A percentile compares a stretch with the other conserved stretches of the same genome.
Evolutionary conservation across 1,284 basidiomycete species (phyloP).

Genomic region (Ceratobasidium sp.): DNA sequence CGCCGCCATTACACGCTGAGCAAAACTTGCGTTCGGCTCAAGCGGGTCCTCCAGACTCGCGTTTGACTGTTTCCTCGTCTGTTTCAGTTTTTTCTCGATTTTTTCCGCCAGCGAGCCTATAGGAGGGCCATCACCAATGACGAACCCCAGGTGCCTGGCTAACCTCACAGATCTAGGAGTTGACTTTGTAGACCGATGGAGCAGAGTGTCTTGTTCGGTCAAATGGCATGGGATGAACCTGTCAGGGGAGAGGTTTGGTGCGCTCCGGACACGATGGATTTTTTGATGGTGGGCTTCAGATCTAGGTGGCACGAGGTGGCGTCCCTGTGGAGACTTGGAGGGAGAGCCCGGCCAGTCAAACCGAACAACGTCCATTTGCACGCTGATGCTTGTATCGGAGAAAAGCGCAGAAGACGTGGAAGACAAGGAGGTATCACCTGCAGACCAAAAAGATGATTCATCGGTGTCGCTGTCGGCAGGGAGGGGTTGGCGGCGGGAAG

Average conservation of each 20-base stretch:
- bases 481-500: background rate
- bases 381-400: constrained; percentile 38
- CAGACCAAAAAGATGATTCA: constrained; percentile 38
- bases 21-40: constrained; percentile 3
- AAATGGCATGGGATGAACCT: constrained; percentile 24
- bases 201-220: constrained; percentile 4
- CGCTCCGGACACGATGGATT: constrained; percentile 23
- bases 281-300: background rate
- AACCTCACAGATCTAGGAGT: constrained; percentile 33
- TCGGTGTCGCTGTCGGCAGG: constrained; percentile 33
- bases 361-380: constrained; percentile 41
- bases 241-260: constrained; percentile 32
- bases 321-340: background rate
- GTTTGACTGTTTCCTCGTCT: background rate
- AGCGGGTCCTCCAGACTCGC: background rate
- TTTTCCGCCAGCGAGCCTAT: constrained; percentile 10
- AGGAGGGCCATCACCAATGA: constrained; percentile 23
- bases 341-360: constrained; percentile 34
- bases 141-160: constrained; percentile 38
- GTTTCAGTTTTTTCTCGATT: constrained; percentile 18
- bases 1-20: constrained; percentile 18
- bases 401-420: constrained; percentile 4
- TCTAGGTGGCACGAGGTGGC: background rate
- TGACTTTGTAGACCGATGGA: constrained; percentile 26
- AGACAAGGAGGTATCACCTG: constrained; percentile 31